Percentiles rank a stretch among this genome's conserved stretches.
These are phyloP conservation scores for Aphanomyces invadans DNA, from an alignment of 352 stramenopile species.

Conservation along the genomic window DNA sequence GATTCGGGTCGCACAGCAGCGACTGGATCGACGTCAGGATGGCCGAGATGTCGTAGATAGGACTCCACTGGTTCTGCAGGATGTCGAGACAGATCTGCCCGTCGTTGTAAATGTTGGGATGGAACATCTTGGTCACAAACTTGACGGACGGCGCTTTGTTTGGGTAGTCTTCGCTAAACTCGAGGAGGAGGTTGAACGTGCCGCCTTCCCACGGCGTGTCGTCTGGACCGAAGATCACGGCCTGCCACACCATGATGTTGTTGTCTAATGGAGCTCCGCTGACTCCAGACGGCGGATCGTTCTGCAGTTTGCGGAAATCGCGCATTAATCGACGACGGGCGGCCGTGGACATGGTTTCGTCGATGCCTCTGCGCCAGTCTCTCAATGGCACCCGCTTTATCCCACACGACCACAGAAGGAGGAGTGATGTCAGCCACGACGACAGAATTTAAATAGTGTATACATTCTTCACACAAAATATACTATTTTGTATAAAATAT, in stretches of 20 bases:
- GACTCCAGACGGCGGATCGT: conserved; percentile 95
- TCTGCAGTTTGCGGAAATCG: conserved; percentile 97
- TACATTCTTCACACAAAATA: too few relatives aligned
- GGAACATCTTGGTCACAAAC: conserved; percentile 99
- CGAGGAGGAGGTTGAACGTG: conserved; percentile 96
- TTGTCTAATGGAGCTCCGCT: conserved; percentile 97
- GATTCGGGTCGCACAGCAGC: conserved; percentile 98
- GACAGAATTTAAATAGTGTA: background rate
- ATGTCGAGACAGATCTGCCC: conserved; percentile 97
- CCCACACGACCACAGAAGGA: background rate
- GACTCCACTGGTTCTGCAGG: conserved; percentile 99
- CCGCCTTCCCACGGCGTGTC: conserved; percentile 98
- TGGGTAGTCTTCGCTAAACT: conserved; percentile 99
- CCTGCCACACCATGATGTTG: conserved; percentile 98
- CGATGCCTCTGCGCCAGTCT: background rate
- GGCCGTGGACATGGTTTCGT: conserved; percentile 87
- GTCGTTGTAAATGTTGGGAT: conserved; percentile 96
- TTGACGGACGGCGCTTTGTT: conserved; percentile 98
- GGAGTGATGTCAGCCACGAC: background rate
- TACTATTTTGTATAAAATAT: too few relatives aligned
- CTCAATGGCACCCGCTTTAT: conserved; percentile 1
- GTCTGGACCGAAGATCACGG: conserved; percentile 91
- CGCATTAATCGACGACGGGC: conserved; percentile 93
- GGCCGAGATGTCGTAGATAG: conserved; percentile 99
- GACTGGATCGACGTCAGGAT: conserved; percentile 99